Evolutionary conservation across 331 rosid genomes (phyloP), one percentile per base, ranked within the genome.

Genomic region (Rosa hybrid): DNA sequence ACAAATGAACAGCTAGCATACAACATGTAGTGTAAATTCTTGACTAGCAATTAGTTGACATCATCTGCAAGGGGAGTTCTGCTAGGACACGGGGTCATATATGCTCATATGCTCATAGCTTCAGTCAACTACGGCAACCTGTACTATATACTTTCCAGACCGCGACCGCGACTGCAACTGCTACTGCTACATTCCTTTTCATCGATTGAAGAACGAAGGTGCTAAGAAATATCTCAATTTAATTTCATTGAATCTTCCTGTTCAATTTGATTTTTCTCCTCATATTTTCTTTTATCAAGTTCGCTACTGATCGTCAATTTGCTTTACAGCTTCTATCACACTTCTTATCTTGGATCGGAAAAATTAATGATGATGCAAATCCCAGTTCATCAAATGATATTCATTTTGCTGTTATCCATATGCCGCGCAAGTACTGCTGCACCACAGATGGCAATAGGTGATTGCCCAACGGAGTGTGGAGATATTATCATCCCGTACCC

Each of bases 41-140:
- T 68, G 72, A 68, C 72, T 20, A 0, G 41, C 17, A 23, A 2
- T 69, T 77, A 85, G 83, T 94, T 94, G 76, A 92, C 83, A 68
- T n/a, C n/a, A n/a, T 90, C 78, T 8, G 94, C 82, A 77, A 92
- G 91, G 57, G 98, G 98, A 68, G 92, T 86, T 86, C 97, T 86
- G 51, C n/a, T n/a, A n/a, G 72, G 88, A 81, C 56, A 80, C 10
- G 78, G 87, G 54, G n/a, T n/a, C n/a, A n/a, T n/a, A n/a, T n/a
- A n/a, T n/a, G n/a, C n/a, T n/a, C n/a, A n/a, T n/a, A n/a, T n/a
- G n/a, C n/a, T n/a, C n/a, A n/a, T n/a, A n/a, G n/a, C n/a, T n/a
- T n/a, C n/a, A n/a, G n/a, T n/a, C n/a, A n/a, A n/a, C n/a, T n/a
- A n/a, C n/a, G n/a, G n/a, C n/a, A n/a, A n/a, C n/a, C n/a, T n/a